Evolutionary conservation across 208 protist species (phyloP), one percentile per base, ranked within the genome.

Genomic region (Zelonia costaricensis): DNA sequence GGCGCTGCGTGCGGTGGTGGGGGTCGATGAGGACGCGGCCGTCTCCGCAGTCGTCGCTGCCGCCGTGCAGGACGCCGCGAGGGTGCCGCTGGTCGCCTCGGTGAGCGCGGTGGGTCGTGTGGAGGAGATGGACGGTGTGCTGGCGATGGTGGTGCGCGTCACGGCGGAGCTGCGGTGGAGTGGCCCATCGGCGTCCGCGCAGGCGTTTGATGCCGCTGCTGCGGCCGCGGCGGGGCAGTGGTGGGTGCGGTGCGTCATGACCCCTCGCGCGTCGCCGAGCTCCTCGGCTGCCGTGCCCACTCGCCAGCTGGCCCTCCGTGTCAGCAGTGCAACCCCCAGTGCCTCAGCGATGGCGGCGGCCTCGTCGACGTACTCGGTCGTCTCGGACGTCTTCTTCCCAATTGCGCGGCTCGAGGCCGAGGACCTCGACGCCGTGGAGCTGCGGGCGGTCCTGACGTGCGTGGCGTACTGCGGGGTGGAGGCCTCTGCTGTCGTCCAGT

Each of bases 131-230:
- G 53, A 80, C 16, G 76, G 70, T 12, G 55, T 31, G 6, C 55
- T 82, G 8, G 71, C 68, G 28, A 80, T 84, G 63, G 54, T 82
- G 23, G 39, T 91, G 4, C 58, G 61, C 23, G 80, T 84, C n/a
- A 38, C 36, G 12, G 80, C 69, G 7, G 52, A 61, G 65, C 58
- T 91, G 49, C 40, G 31, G 23, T 88, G 82, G 59, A 35, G 22
- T 1, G 15, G 62, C 1, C 43, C 66, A 20, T 20, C 39, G 27
- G 9, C 23, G 16, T 15, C 20, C 16, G 13, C 33, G n/a, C n/a
- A n/a, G n/a, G n/a, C n/a, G n/a, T n/a, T n/a, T n/a, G n/a, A n/a
- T 18, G 18, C 31, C 20, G 49, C 28, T 15, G 40, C 25, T 51
- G 45, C 33, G 7, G 52, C 48, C 4, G 9, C 46, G 3, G 55